A percentile compares a stretch with the other conserved stretches of the same genome.
Conservation (phyloP, 2,329 filamentous ascomycete species). For the Exophiala aquamarina region DNA sequence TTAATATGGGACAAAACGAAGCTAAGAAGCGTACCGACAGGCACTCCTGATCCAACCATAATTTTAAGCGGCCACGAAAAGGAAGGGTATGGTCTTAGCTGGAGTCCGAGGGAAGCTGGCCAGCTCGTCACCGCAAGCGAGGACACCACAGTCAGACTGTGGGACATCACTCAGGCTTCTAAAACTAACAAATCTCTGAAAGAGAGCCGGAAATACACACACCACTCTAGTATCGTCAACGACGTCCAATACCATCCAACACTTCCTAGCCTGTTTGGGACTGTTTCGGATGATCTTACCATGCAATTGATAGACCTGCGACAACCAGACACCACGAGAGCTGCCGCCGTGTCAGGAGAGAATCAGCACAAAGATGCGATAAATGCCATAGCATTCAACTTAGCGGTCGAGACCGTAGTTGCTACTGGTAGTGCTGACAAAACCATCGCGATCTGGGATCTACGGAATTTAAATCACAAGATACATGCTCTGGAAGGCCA, state of each 20-base stretch:
- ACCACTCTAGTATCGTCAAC: slow-evolving; percentile 90
- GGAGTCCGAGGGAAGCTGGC: slow-evolving; percentile 82
- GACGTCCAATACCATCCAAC: slow-evolving; percentile 94
- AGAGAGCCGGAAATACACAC: slow-evolving; percentile 74
- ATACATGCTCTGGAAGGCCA: slow-evolving; percentile 89
- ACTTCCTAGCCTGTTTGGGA: slow-evolving; percentile 81
- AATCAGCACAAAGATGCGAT: slow-evolving; percentile 87
- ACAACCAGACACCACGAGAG: slow-evolving; percentile 62
- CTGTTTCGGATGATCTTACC: slow-evolving; percentile 91
- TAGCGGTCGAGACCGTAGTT: slow-evolving; percentile 81
- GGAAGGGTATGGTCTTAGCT: slow-evolving; percentile 90
- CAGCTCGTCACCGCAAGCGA: slow-evolving; percentile 87
- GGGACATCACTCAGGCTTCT: slow-evolving; percentile 80
- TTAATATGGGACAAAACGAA: slow-evolving; percentile 96
- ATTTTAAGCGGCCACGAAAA: slow-evolving; percentile 79
- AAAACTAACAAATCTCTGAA: slow-evolving; percentile 68
- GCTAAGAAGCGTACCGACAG: slow-evolving; percentile 75
- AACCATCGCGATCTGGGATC: slow-evolving; percentile 91
- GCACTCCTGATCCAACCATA: slow-evolving; percentile 76
- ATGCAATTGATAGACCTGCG: slow-evolving; percentile 91
- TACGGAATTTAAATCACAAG: slow-evolving; percentile 86
- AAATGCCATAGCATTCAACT: slow-evolving; percentile 94
- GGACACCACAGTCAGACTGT: slow-evolving; percentile 86
- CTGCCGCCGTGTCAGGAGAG: slow-evolving; percentile 64
- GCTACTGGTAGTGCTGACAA: slow-evolving; percentile 95